These are phyloP conservation scores for Aspergillus taichungensis DNA, from an alignment of 495 filamentous ascomycete species.

Conservation along the genomic window DNA sequence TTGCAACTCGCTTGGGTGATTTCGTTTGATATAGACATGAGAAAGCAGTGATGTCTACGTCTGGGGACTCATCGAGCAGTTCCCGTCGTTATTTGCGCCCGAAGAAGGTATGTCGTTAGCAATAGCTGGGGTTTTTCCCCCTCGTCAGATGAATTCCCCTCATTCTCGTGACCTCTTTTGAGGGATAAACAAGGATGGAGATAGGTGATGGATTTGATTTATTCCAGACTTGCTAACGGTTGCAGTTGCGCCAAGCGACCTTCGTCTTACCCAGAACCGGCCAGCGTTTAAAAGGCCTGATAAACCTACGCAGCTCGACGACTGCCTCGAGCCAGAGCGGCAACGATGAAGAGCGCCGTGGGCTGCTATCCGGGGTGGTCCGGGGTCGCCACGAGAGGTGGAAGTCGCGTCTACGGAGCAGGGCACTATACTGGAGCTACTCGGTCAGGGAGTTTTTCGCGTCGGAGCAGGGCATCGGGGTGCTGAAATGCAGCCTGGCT, in stretches of 20 bases:
- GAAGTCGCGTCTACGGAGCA: slow-evolving; percentile 5
- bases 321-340: slow-evolving; percentile 3
- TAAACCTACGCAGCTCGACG: slow-evolving; percentile 34
- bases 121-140: too few relatives aligned
- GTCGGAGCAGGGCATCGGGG: slow-evolving; percentile 58
- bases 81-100: slow-evolving; percentile 34
- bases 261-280: slow-evolving; percentile 45
- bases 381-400: slow-evolving; percentile 9
- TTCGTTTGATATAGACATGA: slow-evolving; percentile 7
- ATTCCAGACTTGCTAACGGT: neutral
- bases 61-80: slow-evolving; percentile 26
- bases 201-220: too few relatives aligned
- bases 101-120: slow-evolving; percentile 13
- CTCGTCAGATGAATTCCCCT: too few relatives aligned
- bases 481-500: slow-evolving; percentile 88
- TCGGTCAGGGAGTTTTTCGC: slow-evolving; percentile 29
- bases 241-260: slow-evolving; percentile 45
- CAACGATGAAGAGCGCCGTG: slow-evolving; percentile 27
- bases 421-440: slow-evolving; percentile 7
- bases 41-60: slow-evolving; percentile 19
- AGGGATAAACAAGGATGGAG: too few relatives aligned
- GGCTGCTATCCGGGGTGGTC: slow-evolving; percentile 29
- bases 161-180: too few relatives aligned
- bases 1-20: neutral
- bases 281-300: slow-evolving; percentile 42